A percentile compares a stretch with the other conserved stretches of the same genome.
phyloP scores from a whole-genome alignment of 768 basidiomycete species.

The Naganishia randhawae region DNA sequence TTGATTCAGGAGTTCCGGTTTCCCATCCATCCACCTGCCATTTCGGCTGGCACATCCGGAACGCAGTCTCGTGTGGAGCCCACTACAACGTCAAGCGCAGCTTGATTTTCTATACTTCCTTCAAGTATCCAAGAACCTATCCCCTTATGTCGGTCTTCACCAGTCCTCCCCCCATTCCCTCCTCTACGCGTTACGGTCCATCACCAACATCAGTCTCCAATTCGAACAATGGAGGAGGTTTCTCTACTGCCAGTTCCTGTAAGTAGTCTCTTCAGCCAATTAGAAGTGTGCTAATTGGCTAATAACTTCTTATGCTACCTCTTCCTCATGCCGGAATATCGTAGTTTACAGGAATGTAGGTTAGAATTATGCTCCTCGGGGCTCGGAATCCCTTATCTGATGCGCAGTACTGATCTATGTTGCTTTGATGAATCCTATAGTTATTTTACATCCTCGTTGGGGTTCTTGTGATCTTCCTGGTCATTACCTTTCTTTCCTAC shows the following conservation, averaged over 20 bases:
- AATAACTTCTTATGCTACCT: background rate
- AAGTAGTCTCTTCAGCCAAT: background rate
- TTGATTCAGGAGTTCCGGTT: too few relatives aligned
- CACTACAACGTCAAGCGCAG: too few relatives aligned
- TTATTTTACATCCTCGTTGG: constrained; percentile 32
- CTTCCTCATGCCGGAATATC: background rate
- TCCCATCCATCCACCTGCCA: too few relatives aligned
- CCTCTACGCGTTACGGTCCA: background rate
- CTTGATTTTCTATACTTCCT: too few relatives aligned
- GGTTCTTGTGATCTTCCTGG: constrained; percentile 22
- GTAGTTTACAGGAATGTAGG: constrained; percentile 27
- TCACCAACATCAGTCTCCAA: background rate
- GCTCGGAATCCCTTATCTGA: background rate
- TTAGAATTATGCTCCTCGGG: background rate
- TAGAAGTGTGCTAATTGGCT: background rate
- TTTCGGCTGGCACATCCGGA: too few relatives aligned
- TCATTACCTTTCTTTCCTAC: constrained; percentile 24
- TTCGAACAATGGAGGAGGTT: constrained; percentile 14
- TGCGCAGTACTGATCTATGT: background rate
- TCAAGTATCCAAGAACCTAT: background rate
- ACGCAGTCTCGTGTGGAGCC: too few relatives aligned
- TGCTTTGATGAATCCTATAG: background rate
- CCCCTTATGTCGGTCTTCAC: background rate
- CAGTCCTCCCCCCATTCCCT: background rate
- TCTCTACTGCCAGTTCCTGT: constrained; percentile 5